Conservation (phyloP, 495 filamentous ascomycete genomes). For the Aspergillus baeticus region DNA sequence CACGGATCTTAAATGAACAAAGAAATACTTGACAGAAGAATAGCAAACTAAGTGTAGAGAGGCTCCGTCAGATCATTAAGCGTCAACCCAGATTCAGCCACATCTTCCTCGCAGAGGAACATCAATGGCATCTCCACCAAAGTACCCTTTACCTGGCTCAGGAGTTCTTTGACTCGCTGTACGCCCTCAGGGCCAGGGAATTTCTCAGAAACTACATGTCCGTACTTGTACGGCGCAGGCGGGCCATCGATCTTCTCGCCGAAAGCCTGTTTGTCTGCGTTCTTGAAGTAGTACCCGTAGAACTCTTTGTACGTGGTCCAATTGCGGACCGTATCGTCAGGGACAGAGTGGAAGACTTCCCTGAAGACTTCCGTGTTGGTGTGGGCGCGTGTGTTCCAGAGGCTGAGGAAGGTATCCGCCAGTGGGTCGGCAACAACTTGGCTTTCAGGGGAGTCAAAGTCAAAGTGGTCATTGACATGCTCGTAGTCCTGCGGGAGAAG, state of each 20-base stretch:
- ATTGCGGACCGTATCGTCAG: slow-evolving; percentile 73
- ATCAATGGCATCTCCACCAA: slow-evolving; percentile 91
- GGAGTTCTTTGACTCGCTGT: slow-evolving; percentile 75
- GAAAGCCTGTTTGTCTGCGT: slow-evolving; percentile 45
- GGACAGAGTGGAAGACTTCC: slow-evolving; percentile 84
- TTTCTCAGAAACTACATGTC: slow-evolving; percentile 81
- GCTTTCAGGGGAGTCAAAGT: slow-evolving; percentile 78
- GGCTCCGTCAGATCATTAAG: slow-evolving; percentile 81
- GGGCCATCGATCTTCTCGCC: slow-evolving; percentile 35
- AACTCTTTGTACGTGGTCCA: slow-evolving; percentile 88
- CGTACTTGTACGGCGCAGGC: slow-evolving; percentile 62
- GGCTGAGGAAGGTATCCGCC: slow-evolving; percentile 57
- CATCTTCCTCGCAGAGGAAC: slow-evolving; percentile 83
- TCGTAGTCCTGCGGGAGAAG: slow-evolving; percentile 69
- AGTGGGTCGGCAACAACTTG: slow-evolving; percentile 73
- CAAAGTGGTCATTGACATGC: slow-evolving; percentile 69
- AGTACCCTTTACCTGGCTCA: slow-evolving; percentile 72
- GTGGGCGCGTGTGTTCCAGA: slow-evolving; percentile 73
- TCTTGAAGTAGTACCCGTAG: slow-evolving; percentile 72
- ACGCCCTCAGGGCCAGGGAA: slow-evolving; percentile 66
- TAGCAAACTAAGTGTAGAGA: slow-evolving; percentile 67
- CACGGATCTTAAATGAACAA: slow-evolving; percentile 4
- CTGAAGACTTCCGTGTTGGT: slow-evolving; percentile 85
- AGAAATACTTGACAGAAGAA: slow-evolving; percentile 6
- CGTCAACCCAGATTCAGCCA: slow-evolving; percentile 79